phyloP scores from a whole-genome alignment of 805 yeast genomes.

The Maudiozyma saulgeensis region DNA sequence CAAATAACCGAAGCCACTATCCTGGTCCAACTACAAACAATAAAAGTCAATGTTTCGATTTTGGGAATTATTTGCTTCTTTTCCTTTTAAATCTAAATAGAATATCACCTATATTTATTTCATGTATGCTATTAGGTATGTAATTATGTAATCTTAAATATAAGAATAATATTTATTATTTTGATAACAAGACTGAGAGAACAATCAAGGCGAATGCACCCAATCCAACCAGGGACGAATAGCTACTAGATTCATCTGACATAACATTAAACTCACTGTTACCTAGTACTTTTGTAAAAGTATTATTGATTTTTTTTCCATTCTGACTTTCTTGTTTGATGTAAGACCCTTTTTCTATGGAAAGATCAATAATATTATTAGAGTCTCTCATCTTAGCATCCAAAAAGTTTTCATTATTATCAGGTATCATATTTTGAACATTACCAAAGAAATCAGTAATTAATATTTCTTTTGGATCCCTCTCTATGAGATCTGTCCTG shows the following conservation, averaged over 20 bases:
- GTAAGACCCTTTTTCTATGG: constrained; percentile 1
- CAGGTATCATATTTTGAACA: constrained; percentile 69
- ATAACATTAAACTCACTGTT: background rate
- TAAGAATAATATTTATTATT: background rate
- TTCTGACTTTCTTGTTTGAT: background rate
- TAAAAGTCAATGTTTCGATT: too few relatives aligned
- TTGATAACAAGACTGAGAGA: background rate
- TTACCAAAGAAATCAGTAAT: constrained; percentile 94
- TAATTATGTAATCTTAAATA: too few relatives aligned
- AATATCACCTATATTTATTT: too few relatives aligned
- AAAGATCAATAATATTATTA: constrained; percentile 5
- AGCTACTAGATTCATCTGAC: background rate
- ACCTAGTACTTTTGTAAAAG: background rate
- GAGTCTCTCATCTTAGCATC: background rate
- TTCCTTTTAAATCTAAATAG: too few relatives aligned
- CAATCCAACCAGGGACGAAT: background rate
- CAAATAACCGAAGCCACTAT: too few relatives aligned
- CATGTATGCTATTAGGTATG: too few relatives aligned
- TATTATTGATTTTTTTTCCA: background rate
- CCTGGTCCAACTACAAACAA: too few relatives aligned
- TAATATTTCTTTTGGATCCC: constrained; percentile 52
- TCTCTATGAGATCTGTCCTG: constrained; percentile 63
- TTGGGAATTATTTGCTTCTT: too few relatives aligned
- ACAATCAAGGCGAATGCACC: background rate
- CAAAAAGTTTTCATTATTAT: constrained; percentile 34